Evolutionary conservation across 148 eudicot genomes (phyloP).

Genomic region (Pharnaceum exiguum): DNA sequence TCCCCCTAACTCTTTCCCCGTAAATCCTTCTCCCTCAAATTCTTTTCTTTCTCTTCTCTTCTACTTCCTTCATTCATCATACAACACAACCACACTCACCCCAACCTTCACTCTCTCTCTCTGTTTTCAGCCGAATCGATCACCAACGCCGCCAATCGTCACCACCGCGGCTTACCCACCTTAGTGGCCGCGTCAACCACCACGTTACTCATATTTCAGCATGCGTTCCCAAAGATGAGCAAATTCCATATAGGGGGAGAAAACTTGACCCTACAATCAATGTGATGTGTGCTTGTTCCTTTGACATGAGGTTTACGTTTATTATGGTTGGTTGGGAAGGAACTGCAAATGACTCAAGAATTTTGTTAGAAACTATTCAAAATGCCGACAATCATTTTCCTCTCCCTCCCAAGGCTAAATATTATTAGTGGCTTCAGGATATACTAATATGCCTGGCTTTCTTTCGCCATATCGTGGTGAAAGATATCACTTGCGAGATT

Average conservation of each 20-base stretch:
- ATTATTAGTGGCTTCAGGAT: slow-evolving; percentile 10
- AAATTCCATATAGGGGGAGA: slow-evolving; percentile 4
- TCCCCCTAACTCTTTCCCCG: too few species aligned
- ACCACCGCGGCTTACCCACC: too few species aligned
- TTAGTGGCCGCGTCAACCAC: too few species aligned
- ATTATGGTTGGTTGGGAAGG: slow-evolving; percentile 10
- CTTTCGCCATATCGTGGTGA: slow-evolving; percentile 11
- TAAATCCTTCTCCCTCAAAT: too few species aligned
- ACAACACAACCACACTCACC: too few species aligned
- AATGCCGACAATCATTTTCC: slow-evolving; percentile 3
- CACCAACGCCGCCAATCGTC: too few species aligned
- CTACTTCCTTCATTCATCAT: too few species aligned
- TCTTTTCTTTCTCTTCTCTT: too few species aligned
- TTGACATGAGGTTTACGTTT: slow-evolving; percentile 9
- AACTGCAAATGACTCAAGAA: slow-evolving; percentile 8
- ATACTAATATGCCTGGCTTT: slow-evolving; percentile 11
- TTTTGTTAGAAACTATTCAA: neutral
- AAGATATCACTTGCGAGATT: slow-evolving; percentile 3
- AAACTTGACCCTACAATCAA: neutral
- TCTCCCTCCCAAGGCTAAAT: neutral
- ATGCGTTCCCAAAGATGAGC: neutral
- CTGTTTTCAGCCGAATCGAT: too few species aligned
- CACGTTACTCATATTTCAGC: too few species aligned
- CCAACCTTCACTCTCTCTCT: too few species aligned
- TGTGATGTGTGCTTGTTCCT: slow-evolving; percentile 9